Evolutionary conservation across 2,329 filamentous ascomycete genomes (phyloP).

Genomic region (Aspergillus persii): DNA sequence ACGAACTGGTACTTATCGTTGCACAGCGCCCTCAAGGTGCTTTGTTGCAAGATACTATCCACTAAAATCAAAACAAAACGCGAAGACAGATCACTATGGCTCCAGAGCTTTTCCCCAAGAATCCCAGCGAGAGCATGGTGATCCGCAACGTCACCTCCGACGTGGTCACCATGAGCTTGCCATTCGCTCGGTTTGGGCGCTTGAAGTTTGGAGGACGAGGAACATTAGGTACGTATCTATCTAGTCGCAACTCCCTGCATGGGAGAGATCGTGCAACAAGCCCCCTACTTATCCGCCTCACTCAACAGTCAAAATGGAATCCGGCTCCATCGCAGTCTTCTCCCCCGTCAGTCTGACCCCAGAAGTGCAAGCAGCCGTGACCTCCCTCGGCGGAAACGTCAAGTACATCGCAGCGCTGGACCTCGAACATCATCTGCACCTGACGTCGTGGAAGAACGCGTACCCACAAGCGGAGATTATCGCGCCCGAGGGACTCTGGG

Average conservation of each 20-base stretch:
- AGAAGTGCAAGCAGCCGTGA: conserved; percentile 62
- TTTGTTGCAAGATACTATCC: not conserved
- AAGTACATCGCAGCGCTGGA: conserved; percentile 86
- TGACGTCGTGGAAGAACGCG: conserved; percentile 77
- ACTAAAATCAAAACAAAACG: no score
- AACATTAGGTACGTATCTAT: conserved; percentile 65
- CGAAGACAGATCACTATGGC: conserved; percentile 16
- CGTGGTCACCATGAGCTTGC: conserved; percentile 60
- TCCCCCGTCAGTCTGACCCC: conserved; percentile 84
- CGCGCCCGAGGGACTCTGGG: conserved; percentile 76
- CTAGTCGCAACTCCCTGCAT: not conserved
- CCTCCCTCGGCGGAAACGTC: conserved; percentile 66
- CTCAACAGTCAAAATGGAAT: conserved; percentile 67
- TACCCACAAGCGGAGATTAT: conserved; percentile 79
- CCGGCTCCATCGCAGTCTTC: conserved; percentile 80
- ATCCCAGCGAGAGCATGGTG: conserved; percentile 83
- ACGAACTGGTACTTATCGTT: not conserved
- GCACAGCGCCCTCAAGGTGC: not conserved
- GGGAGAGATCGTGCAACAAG: not conserved
- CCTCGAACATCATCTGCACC: conserved; percentile 91
- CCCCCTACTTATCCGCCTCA: not conserved
- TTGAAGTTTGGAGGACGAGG: conserved; percentile 83
- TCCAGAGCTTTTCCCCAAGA: conserved; percentile 59
- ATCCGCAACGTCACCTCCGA: conserved; percentile 80
- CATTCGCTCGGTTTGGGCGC: conserved; percentile 76